Evolutionary conservation across 2,329 filamentous ascomycete species (phyloP), one percentile per base, ranked within the genome.

Genomic region (Penicillium janthinellum): DNA sequence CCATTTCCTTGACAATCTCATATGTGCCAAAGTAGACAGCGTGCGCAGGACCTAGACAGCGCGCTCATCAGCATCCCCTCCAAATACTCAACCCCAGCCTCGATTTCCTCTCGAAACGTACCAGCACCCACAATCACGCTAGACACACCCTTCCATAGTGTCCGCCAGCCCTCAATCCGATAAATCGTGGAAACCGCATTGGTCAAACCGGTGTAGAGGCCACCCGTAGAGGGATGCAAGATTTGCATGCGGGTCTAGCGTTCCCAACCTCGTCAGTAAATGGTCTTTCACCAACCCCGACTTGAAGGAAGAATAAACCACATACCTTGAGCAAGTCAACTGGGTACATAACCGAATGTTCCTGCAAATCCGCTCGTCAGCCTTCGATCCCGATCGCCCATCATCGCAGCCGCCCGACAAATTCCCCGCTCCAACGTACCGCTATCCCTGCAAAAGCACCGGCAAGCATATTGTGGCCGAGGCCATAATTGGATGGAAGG

Each of bases 11-110:
- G 63, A 98, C 93, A 60, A 91, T 88, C 81, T 99, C 95, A 77
- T 98, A 99, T 42, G 95, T 98, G 57, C 93, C 94, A 78, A 99
- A 99, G 77, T 99, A 98, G 59, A 99, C 92, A 47, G 95, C 95
- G 74, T 99, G 95, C 62, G 95, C 95, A 68, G 95, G 95, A 66
- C 94, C 94, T 96, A 70, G 54, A 60, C 55, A 67, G 73, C 63
- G 74, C 69, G 74, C 69, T 56, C 56, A 58, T 54, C 37, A 47
- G 38, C 38, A 35, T 48, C 39, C 34, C 17, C 38, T 37, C 11
- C 48, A 17, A 14, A 5, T n/a, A 45, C 4, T 5, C 11, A 25
- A 14, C 31, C 31, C 31, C 17, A 38, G n/a, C 35, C 14, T 15
- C 15, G 8, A 41, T 3, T 14, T 4, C 17, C 6, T 10, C 34